Percentiles rank a stretch among this genome's conserved stretches.
Evolutionary conservation across 2,329 filamentous ascomycete species (phyloP).

Genomic region (Alternaria solani): DNA sequence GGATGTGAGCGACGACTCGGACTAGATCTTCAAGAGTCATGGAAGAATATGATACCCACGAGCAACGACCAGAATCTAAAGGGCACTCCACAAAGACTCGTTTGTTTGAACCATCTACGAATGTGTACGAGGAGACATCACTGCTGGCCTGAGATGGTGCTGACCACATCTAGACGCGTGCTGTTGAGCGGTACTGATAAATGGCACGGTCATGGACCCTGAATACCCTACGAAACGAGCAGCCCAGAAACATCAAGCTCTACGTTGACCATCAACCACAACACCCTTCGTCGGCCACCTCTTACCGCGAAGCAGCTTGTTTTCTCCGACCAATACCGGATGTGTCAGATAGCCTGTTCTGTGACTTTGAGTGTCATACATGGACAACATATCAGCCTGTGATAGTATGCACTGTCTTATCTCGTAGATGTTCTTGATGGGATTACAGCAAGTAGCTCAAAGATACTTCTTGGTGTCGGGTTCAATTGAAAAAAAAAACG

Average conservation of each 20-base stretch:
- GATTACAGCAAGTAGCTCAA: not conserved
- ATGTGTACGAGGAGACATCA: constrained; percentile 11
- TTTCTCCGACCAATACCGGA: not conserved
- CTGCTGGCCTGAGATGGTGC: not conserved
- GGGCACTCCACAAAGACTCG: constrained; percentile 2
- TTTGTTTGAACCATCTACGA: constrained; percentile 1
- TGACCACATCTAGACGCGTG: constrained; percentile 12
- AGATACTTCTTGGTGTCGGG: not conserved
- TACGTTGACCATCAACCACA: not conserved
- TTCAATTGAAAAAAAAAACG: not conserved
- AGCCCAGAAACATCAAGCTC: not conserved
- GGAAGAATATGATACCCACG: constrained; percentile 26
- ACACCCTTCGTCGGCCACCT: not conserved
- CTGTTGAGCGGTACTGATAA: not conserved
- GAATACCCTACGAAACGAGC: not conserved
- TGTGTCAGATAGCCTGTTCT: not conserved
- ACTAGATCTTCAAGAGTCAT: constrained; percentile 18
- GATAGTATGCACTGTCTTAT: not conserved
- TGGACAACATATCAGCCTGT: not conserved
- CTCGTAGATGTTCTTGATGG: not conserved
- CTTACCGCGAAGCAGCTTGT: not conserved
- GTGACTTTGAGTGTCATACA: not conserved
- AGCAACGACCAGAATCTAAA: constrained; percentile 10
- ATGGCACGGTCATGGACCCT: not conserved
- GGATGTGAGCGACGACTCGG: constrained; percentile 76